These are phyloP conservation scores for Calocybe gambosa DNA, from an alignment of 1,284 basidiomycete genomes.

Conservation along the genomic window DNA sequence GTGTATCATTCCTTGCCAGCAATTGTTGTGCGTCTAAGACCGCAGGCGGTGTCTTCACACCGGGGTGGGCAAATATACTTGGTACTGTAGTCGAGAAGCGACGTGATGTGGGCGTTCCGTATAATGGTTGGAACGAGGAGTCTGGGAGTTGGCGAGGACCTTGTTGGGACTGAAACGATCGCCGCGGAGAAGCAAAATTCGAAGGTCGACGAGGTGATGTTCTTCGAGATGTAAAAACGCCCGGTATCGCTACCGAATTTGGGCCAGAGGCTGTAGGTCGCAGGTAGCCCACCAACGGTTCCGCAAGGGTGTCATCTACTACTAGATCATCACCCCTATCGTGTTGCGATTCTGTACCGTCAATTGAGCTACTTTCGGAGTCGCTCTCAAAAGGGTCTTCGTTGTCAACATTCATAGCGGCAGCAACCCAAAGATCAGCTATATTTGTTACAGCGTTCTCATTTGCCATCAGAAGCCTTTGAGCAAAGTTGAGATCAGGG, in stretches of 20 bases:
- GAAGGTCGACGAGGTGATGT: constrained; percentile 17
- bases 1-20: constrained; percentile 34
- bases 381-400: constrained; percentile 68
- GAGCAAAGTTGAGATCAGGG: constrained; percentile 75
- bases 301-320: constrained; percentile 19
- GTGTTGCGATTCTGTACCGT: constrained; percentile 21
- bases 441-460: constrained; percentile 87
- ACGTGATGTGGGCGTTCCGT: constrained; percentile 35
- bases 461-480: constrained; percentile 86
- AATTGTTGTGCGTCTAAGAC: constrained; percentile 64
- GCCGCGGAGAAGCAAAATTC: constrained; percentile 25
- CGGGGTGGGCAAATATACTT: constrained; percentile 75
- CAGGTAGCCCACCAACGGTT: constrained; percentile 18
- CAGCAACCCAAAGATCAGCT: constrained; percentile 89
- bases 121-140: constrained; percentile 27
- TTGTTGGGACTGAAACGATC: constrained; percentile 22
- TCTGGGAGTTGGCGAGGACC: constrained; percentile 24
- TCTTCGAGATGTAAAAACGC: constrained; percentile 21
- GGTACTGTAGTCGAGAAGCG: constrained; percentile 54
- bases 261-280: constrained; percentile 16
- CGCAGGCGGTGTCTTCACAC: constrained; percentile 67
- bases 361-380: constrained; percentile 36
- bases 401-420: constrained; percentile 86
- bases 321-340: constrained; percentile 26
- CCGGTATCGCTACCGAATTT: constrained; percentile 9